Conservation (phyloP, 2,329 filamentous ascomycete species). For the Chalara sp. region DNA sequence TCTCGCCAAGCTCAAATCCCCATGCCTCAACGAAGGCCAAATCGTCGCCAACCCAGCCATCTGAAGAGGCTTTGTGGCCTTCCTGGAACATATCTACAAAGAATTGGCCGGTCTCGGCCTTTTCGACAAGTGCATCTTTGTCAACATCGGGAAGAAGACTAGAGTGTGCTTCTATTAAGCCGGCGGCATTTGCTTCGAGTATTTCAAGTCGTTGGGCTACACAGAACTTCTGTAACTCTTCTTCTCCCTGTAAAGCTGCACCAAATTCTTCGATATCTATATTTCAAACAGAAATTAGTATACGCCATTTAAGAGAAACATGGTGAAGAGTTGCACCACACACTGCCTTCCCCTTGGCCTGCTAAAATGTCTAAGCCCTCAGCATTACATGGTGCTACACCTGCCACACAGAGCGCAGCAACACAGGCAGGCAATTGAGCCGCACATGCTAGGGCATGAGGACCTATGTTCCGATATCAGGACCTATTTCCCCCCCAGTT, state of each 20-base stretch:
- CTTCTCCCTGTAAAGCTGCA: not conserved
- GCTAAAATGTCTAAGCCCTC: slow-evolving; percentile 2
- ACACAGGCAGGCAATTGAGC: slow-evolving; percentile 5
- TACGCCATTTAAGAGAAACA: too few species aligned
- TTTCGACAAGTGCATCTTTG: not conserved
- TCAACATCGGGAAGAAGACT: not conserved
- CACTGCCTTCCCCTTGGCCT: slow-evolving; percentile 4
- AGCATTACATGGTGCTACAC: slow-evolving; percentile 3
- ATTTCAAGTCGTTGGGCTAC: not conserved
- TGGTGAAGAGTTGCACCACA: not conserved
- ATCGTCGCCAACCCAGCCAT: not conserved
- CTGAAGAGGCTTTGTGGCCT: not conserved
- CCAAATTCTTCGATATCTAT: not conserved
- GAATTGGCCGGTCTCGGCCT: not conserved
- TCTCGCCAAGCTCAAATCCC: not conserved
- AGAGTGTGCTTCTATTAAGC: not conserved
- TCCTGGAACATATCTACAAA: not conserved
- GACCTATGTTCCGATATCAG: slow-evolving; percentile 3
- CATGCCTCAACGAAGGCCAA: not conserved
- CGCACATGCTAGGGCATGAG: slow-evolving; percentile 4
- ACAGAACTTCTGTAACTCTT: not conserved
- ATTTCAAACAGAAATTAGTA: not conserved
- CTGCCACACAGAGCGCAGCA: slow-evolving; percentile 2
- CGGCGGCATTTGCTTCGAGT: not conserved
- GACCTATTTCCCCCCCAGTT: not conserved